Evolutionary conservation across 2,329 filamentous ascomycete species (phyloP), one percentile per base, ranked within the genome.

Genomic region (Monosporascus sp.): DNA sequence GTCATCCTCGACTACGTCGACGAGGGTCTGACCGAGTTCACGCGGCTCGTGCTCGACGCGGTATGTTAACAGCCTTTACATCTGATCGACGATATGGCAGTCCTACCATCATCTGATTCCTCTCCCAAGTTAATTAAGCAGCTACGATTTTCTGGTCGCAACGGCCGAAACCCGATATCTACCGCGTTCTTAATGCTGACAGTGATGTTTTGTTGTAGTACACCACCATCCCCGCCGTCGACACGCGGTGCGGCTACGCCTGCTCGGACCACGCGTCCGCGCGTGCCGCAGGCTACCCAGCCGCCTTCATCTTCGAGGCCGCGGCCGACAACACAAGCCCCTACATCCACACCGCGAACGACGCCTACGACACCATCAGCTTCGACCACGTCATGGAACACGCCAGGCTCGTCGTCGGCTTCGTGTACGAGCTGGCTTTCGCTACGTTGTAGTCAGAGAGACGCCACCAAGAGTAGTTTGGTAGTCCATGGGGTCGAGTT

Each of bases 331-430:
- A 81, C 66, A 78, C 73, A 54, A 85, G 88, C 69, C 82, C 83
- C 63, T 82, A 84, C 66, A 90, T 91, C 55, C 88, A 91, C 70
- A 83, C 83, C 0, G 85, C 84, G 0, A 80, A 85, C 54, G 88
- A 91, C 65, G 82, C 81, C 63, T 82, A 90, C 58, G 78, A 86
- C 65, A 85, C 83, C 57, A 71, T 91, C 51, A 84, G 77, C 60
- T 86, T 86, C 63, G 74, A 80, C 58, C 83, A 86, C 66, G 83
- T 85, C 74, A 69, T 84, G 11, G 79, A 86, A 69, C 83, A 86
- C 62, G 82, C 81, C n/a, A 72, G 71, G 62, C 64, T 77, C 61
- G 75, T 72, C 2, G 63, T 74, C 22, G 74, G 72, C 0, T 75
- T 75, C 51, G 65, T 66, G 5, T 77, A 75, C 45, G 75, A 78